A percentile compares a stretch with the other conserved stretches of the same genome.
phyloP scores from a whole-genome alignment of 139 green algal species.

The Limnomonas spitsbergensis region DNA sequence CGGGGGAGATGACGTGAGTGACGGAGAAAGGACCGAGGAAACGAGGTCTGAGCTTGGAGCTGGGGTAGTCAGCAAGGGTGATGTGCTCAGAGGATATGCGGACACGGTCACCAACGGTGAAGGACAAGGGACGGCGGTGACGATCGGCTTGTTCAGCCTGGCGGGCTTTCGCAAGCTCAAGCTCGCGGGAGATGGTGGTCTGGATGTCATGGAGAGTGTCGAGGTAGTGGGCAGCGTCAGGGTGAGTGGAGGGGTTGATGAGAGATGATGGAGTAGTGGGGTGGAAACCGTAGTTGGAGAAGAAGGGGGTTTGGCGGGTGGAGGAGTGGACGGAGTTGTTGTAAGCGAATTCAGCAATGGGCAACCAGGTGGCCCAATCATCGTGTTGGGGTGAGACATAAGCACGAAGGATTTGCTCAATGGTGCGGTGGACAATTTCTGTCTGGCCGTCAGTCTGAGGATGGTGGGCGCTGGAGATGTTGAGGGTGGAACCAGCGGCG shows the following conservation, averaged over 20 bases:
- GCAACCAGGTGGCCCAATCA: constrained; percentile 7
- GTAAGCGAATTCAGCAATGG: constrained; percentile 7
- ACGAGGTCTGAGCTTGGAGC: background rate
- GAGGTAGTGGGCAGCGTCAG: background rate
- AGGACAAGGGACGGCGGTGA: constrained; percentile 13
- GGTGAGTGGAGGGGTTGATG: background rate
- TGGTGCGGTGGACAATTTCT: background rate
- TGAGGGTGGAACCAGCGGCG: background rate
- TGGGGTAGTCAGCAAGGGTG: constrained; percentile 10
- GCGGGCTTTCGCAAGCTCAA: background rate
- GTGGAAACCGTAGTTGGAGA: background rate
- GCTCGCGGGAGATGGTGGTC: background rate
- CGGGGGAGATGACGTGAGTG: constrained; percentile 14
- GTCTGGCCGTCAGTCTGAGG: too few relatives aligned
- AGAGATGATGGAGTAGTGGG: background rate
- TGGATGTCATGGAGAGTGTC: constrained; percentile 14
- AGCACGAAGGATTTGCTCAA: background rate
- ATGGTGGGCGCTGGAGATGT: constrained; percentile 1
- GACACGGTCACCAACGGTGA: constrained; percentile 13
- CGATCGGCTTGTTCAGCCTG: background rate
- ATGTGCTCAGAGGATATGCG: constrained; percentile 17
- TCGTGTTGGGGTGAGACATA: constrained; percentile 3
- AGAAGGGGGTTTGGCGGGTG: constrained; percentile 2
- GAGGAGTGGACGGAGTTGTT: background rate
- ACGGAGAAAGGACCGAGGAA: constrained; percentile 21